phyloP scores from a whole-genome alignment of 31 red algal species.

The Endocladia muricata region DNA sequence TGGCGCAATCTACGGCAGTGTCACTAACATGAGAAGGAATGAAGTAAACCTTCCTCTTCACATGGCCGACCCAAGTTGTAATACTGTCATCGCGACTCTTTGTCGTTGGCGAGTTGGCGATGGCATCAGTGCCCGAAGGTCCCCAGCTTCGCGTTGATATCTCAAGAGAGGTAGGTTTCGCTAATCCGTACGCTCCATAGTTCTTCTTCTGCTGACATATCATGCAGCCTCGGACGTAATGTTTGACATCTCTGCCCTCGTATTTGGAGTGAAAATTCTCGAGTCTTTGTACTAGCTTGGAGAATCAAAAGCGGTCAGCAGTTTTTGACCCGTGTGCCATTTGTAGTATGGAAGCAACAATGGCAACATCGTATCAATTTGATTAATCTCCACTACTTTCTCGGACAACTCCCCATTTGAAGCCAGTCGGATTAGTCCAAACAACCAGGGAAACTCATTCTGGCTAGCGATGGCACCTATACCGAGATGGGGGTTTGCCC shows the following conservation, averaged over 20 bases:
- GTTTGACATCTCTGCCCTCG: background rate
- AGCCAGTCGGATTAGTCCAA: too few species aligned
- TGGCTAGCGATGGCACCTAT: too few species aligned
- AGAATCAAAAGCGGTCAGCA: background rate
- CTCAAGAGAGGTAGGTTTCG: background rate
- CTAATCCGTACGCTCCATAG: background rate
- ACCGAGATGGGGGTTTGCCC: too few species aligned
- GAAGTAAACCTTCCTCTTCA: background rate
- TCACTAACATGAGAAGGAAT: background rate
- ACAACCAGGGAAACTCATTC: too few species aligned
- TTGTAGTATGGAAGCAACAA: too few species aligned
- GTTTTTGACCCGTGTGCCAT: slow-evolving; percentile 1
- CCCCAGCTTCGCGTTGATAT: background rate
- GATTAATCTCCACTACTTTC: too few species aligned
- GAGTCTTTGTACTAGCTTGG: background rate
- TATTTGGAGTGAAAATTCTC: background rate
- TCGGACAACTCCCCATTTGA: too few species aligned
- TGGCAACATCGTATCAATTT: too few species aligned
- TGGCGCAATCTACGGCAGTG: background rate
- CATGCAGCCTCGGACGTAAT: background rate
- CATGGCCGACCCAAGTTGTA: background rate
- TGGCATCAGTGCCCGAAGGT: background rate
- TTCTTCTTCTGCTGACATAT: background rate
- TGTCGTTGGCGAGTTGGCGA: background rate
- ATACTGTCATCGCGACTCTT: background rate